A percentile compares a stretch with the other conserved stretches of the same genome.
These are phyloP conservation scores for Epipyxis sp. DNA, from an alignment of 108 stramenopile genomes.

Conservation along the genomic window DNA sequence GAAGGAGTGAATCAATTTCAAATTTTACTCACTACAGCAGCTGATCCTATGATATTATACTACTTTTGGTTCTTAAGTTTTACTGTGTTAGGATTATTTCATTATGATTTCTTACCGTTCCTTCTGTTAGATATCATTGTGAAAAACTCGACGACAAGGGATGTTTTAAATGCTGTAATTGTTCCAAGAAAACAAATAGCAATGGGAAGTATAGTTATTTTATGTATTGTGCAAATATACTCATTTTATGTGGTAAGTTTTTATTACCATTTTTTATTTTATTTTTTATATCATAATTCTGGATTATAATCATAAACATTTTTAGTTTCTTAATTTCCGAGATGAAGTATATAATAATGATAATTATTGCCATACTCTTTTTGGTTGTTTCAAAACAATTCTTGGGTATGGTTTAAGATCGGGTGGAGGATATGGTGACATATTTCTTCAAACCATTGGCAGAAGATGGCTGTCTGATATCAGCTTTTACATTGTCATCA, in stretches of 20 bases:
- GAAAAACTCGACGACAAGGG: constrained; percentile 41
- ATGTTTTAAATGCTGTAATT: constrained; percentile 45
- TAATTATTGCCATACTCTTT: constrained; percentile 33
- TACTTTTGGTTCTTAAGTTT: constrained; percentile 32
- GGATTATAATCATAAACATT: neutral
- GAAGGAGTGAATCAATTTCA: neutral
- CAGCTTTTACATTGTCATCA: constrained; percentile 40
- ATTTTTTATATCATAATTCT: neutral
- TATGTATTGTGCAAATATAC: constrained; percentile 42
- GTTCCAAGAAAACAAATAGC: constrained; percentile 37
- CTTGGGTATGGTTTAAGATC: constrained; percentile 37
- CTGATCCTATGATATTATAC: constrained; percentile 39
- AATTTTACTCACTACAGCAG: constrained; percentile 27
- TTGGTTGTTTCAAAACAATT: constrained; percentile 38
- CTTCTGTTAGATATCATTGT: constrained; percentile 45
- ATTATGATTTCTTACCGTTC: constrained; percentile 12
- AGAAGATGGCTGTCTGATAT: constrained; percentile 32
- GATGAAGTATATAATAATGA: neutral
- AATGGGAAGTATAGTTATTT: constrained; percentile 38
- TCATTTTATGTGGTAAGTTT: constrained; percentile 21
- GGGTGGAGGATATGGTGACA: constrained; percentile 41
- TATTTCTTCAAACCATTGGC: constrained; percentile 7
- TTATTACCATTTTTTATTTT: neutral
- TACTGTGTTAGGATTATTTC: constrained; percentile 17
- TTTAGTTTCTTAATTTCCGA: neutral